Conservation (phyloP, 805 yeast species). For the Ogataea pilisensis region DNA sequence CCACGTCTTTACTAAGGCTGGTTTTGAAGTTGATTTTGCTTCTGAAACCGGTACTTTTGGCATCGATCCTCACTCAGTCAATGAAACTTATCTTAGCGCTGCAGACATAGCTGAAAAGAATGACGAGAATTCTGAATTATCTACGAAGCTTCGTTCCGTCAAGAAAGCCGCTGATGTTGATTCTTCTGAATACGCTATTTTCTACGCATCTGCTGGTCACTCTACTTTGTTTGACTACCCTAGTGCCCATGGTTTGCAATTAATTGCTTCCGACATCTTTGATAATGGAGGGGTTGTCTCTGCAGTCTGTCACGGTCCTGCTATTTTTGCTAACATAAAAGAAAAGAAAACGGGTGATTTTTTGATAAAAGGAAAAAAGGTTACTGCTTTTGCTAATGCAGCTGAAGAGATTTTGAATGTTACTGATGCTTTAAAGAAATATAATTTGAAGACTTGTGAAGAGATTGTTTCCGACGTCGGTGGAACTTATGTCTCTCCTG, state of each 20-base stretch:
- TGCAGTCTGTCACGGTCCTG: constrained; percentile 72
- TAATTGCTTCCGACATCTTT: constrained; percentile 43
- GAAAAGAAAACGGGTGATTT: constrained; percentile 39
- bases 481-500: constrained; percentile 43
- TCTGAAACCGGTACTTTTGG: constrained; percentile 58
- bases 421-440: constrained; percentile 23
- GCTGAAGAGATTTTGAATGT: constrained; percentile 42
- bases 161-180: constrained; percentile 47
- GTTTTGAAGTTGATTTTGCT: constrained; percentile 50
- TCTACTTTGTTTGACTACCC: constrained; percentile 51
- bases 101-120: constrained; percentile 40
- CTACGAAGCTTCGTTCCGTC: constrained; percentile 34
- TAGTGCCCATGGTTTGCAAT: constrained; percentile 41
- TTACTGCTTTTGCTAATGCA: constrained; percentile 57
- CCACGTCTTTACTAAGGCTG: constrained; percentile 41
- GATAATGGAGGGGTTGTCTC: constrained; percentile 50
- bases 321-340: constrained; percentile 45
- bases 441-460: constrained; percentile 34
- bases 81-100: constrained; percentile 37
- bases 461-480: constrained; percentile 36
- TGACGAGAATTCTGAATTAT: constrained; percentile 37
- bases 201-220: constrained; percentile 67
- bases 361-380: constrained; percentile 46
- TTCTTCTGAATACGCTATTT: constrained; percentile 44
- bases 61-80: constrained; percentile 53